phyloP scores from a whole-genome alignment of 2,329 filamentous ascomycete genomes.

The Endocalyx cinctus region DNA sequence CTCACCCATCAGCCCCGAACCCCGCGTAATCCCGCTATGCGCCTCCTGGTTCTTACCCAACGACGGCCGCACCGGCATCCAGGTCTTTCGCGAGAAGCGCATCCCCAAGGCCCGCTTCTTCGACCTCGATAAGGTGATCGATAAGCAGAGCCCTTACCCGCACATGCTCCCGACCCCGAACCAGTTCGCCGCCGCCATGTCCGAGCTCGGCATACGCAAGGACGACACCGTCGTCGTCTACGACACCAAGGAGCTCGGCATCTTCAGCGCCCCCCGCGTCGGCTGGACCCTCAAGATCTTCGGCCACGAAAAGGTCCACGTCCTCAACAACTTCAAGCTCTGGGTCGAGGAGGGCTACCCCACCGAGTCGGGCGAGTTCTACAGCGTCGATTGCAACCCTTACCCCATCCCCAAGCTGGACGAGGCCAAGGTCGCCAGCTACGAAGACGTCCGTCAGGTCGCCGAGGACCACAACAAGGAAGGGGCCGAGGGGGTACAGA shows the following conservation, averaged over 20 bases:
- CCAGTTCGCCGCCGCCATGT: slow-evolving; percentile 83
- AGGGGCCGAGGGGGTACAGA: slow-evolving; percentile 76
- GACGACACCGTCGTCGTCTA: slow-evolving; percentile 94
- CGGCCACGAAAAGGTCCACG: slow-evolving; percentile 80
- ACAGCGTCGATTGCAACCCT: slow-evolving; percentile 59
- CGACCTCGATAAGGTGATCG: slow-evolving; percentile 87
- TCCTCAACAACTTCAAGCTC: slow-evolving; percentile 93
- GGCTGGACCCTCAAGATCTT: slow-evolving; percentile 91
- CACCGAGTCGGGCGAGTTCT: slow-evolving; percentile 73
- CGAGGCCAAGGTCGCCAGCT: slow-evolving; percentile 65
- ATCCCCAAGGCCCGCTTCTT: slow-evolving; percentile 94
- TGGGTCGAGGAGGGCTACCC: slow-evolving; percentile 84
- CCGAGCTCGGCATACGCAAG: slow-evolving; percentile 75
- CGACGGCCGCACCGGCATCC: slow-evolving; percentile 74
- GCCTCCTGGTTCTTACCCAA: slow-evolving; percentile 97
- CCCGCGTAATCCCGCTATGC: slow-evolving; percentile 82
- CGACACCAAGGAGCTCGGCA: slow-evolving; percentile 83
- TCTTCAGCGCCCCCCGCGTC: slow-evolving; percentile 90
- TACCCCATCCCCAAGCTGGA: slow-evolving; percentile 62
- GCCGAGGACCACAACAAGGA: slow-evolving; percentile 75
- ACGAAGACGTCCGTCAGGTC: slow-evolving; percentile 76
- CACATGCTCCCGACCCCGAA: slow-evolving; percentile 89
- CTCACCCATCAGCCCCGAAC: slow-evolving; percentile 73
- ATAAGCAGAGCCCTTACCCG: slow-evolving; percentile 82
- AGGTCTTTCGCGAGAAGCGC: slow-evolving; percentile 75